Evolutionary conservation across 805 yeast species (phyloP).

Genomic region (Diddensiella transvaalensis): DNA sequence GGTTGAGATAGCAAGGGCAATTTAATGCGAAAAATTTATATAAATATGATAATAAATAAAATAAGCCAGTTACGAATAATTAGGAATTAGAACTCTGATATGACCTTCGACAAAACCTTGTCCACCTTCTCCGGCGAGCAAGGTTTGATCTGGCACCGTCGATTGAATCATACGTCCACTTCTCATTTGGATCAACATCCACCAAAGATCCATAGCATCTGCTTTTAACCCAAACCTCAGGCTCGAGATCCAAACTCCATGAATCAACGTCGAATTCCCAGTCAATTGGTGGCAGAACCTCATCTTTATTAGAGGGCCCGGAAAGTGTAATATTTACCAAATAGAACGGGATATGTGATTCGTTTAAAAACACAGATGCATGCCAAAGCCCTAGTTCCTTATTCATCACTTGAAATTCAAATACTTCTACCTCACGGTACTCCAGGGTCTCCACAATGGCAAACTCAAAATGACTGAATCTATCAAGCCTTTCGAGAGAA

Average conservation of each 20-base stretch:
- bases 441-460: constrained; percentile 42
- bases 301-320: constrained; percentile 12
- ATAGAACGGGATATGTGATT: constrained; percentile 15
- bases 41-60: constrained; percentile 5
- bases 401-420: constrained; percentile 23
- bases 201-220: constrained; percentile 51
- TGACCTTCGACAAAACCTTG: constrained; percentile 16
- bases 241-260: constrained; percentile 66
- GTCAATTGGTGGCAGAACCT: constrained; percentile 22
- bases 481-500: constrained; percentile 1
- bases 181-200: constrained; percentile 65
- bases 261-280: constrained; percentile 30
- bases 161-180: constrained; percentile 79
- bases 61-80: background rate
- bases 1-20: constrained; percentile 14
- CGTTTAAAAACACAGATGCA: constrained; percentile 9
- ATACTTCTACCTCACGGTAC: constrained; percentile 56
- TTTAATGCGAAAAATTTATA: background rate
- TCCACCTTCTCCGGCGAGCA: constrained; percentile 28
- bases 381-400: constrained; percentile 28
- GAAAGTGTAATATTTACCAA: constrained; percentile 2
- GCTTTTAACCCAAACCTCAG: constrained; percentile 52
- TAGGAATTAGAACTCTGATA: background rate
- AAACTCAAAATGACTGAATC: constrained; percentile 38
- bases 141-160: constrained; percentile 18